Evolutionary conservation across 495 filamentous ascomycete species (phyloP).

Genomic region (Xylaria scruposa): DNA sequence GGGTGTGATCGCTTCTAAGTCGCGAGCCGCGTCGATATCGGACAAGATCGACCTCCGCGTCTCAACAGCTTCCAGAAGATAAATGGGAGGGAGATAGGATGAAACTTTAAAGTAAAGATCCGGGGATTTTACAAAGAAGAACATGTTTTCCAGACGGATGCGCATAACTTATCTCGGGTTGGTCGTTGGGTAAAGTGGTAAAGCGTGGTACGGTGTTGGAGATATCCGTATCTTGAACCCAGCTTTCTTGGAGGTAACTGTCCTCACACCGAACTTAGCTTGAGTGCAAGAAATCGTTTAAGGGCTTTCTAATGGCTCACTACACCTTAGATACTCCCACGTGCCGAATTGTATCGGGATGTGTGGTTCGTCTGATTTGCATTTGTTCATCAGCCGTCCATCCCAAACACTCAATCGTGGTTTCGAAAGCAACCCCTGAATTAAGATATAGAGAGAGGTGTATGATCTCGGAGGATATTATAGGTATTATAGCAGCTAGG

Average conservation of each 20-base stretch:
- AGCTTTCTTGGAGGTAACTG: neutral
- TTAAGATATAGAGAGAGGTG: neutral
- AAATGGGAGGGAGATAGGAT: neutral
- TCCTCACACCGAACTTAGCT: neutral
- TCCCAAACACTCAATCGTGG: constrained; percentile 13
- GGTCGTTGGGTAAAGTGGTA: neutral
- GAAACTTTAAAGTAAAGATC: constrained; percentile 1
- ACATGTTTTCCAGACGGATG: neutral
- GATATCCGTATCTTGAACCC: constrained; percentile 5
- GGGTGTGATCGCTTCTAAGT: neutral
- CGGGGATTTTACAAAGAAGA: neutral
- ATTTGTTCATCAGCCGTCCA: constrained; percentile 20
- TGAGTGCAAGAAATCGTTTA: neutral
- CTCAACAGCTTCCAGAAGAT: constrained; percentile 22
- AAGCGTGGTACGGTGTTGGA: neutral
- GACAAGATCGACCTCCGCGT: constrained; percentile 22
- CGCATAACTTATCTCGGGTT: constrained; percentile 7
- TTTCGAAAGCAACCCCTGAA: constrained; percentile 20
- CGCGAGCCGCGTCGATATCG: constrained; percentile 8
- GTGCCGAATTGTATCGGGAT: constrained; percentile 9
- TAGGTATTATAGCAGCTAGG: neutral
- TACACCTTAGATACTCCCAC: neutral
- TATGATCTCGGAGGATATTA: neutral
- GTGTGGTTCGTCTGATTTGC: constrained; percentile 21
- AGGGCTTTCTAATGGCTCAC: neutral